phyloP scores from a whole-genome alignment of 257 asterid genomes.

The Prunella vulgaris region DNA sequence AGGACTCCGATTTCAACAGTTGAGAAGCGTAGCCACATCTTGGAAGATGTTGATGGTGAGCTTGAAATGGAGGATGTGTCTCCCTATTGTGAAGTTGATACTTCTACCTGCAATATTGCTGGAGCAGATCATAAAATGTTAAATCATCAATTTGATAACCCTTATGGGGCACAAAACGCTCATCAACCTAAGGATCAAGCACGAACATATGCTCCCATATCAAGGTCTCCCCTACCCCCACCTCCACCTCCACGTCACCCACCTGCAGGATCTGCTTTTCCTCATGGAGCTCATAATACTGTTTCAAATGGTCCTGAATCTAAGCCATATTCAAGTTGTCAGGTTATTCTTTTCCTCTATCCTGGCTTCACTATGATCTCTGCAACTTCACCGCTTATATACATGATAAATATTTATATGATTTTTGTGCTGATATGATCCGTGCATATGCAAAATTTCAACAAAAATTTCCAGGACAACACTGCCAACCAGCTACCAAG shows the following conservation, averaged over 20 bases:
- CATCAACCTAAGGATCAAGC: constrained; percentile 36
- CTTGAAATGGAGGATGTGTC: constrained; percentile 98
- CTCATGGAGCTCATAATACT: constrained; percentile 35
- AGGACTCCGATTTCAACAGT: constrained; percentile 23
- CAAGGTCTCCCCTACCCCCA: constrained; percentile 33
- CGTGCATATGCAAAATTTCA: constrained; percentile 43
- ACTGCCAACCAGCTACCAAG: constrained; percentile 35
- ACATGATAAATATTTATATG: background rate
- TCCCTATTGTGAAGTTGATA: constrained; percentile 51
- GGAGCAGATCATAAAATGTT: constrained; percentile 28
- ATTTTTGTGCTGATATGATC: constrained; percentile 12
- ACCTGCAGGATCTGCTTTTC: constrained; percentile 27
- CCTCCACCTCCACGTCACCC: constrained; percentile 27
- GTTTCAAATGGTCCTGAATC: constrained; percentile 33
- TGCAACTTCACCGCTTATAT: background rate
- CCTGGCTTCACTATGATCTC: background rate
- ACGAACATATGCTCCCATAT: constrained; percentile 43
- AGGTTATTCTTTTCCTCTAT: constrained; percentile 33
- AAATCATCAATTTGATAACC: constrained; percentile 34
- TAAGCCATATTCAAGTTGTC: constrained; percentile 39
- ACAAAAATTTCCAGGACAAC: constrained; percentile 33
- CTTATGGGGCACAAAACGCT: constrained; percentile 19
- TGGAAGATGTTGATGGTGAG: constrained; percentile 93
- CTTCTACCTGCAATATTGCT: constrained; percentile 34
- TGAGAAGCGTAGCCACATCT: constrained; percentile 70